Evolutionary conservation across 345 rosid genomes (phyloP).

Genomic region (Murraya koenigii): DNA sequence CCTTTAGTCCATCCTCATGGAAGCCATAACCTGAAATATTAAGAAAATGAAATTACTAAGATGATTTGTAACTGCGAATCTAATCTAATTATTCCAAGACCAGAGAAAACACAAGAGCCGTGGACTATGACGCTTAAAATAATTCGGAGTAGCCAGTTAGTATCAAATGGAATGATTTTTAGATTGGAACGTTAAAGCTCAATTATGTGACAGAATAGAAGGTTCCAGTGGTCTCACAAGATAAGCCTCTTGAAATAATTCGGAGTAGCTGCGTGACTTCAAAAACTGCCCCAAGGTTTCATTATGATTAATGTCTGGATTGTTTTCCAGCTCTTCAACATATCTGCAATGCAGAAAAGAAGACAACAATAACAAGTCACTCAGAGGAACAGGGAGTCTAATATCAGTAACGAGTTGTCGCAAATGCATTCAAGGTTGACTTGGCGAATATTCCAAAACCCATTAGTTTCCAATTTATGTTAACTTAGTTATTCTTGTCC

Average conservation of each 20-base stretch:
- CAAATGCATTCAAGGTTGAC: no score
- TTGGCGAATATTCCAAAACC: no score
- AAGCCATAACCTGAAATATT: slow-evolving; percentile 82
- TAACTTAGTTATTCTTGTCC: no score
- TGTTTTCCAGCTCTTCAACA: slow-evolving; percentile 61
- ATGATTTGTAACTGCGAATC: not conserved
- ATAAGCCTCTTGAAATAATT: slow-evolving; percentile 78
- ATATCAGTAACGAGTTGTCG: no score
- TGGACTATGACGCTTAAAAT: not conserved
- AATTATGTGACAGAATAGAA: not conserved
- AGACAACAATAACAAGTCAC: no score
- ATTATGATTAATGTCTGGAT: slow-evolving; percentile 52
- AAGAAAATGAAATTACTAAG: not conserved
- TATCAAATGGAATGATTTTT: not conserved
- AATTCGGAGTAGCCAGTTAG: not conserved
- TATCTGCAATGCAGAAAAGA: slow-evolving; percentile 32
- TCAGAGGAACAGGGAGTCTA: no score
- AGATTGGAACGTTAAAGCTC: not conserved
- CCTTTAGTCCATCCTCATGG: slow-evolving; percentile 97
- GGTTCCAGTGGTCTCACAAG: slow-evolving; percentile 48
- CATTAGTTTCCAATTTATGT: no score
- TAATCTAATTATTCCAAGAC: not conserved
- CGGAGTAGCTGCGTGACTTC: slow-evolving; percentile 62
- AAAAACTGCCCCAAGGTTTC: slow-evolving; percentile 77
- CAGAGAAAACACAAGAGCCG: no score